phyloP scores from a whole-genome alignment of 352 stramenopile species.

The Globisporangium uncinulatum region DNA sequence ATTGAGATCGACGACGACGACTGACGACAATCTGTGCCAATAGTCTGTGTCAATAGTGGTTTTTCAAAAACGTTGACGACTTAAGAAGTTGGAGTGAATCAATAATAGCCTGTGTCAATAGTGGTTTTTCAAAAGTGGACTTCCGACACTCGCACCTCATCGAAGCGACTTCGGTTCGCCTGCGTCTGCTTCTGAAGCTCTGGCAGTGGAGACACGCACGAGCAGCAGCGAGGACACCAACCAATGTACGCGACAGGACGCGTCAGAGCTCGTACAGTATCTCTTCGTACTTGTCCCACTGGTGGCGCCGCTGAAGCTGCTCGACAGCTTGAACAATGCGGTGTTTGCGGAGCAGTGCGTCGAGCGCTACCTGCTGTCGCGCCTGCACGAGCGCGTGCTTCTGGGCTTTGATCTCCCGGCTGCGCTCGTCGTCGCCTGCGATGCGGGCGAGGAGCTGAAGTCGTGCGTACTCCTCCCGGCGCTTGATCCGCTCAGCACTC shows the following conservation, averaged over 20 bases:
- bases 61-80: no score
- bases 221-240: background rate
- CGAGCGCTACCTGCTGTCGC: slow-evolving; percentile 54
- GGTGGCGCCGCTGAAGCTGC: slow-evolving; percentile 51
- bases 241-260: slow-evolving; percentile 4
- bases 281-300: slow-evolving; percentile 80
- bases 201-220: slow-evolving; percentile 2
- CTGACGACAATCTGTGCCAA: background rate
- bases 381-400: slow-evolving; percentile 52
- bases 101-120: no score
- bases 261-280: slow-evolving; percentile 53
- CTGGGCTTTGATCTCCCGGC: slow-evolving; percentile 50
- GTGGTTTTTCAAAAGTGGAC: no score
- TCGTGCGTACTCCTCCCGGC: slow-evolving; percentile 64
- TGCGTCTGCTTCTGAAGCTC: slow-evolving; percentile 13
- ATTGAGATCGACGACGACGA: slow-evolving; percentile 10
- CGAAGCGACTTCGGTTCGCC: slow-evolving; percentile 2
- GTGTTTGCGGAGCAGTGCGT: slow-evolving; percentile 64
- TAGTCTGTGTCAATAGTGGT: no score
- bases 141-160: no score
- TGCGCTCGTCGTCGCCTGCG: slow-evolving; percentile 49
- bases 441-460: slow-evolving; percentile 53
- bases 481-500: slow-evolving; percentile 70
- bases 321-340: slow-evolving; percentile 61
- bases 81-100: no score